Evolutionary conservation across 148 eudicot species (phyloP).

Genomic region (Amaranthus cruentus): DNA sequence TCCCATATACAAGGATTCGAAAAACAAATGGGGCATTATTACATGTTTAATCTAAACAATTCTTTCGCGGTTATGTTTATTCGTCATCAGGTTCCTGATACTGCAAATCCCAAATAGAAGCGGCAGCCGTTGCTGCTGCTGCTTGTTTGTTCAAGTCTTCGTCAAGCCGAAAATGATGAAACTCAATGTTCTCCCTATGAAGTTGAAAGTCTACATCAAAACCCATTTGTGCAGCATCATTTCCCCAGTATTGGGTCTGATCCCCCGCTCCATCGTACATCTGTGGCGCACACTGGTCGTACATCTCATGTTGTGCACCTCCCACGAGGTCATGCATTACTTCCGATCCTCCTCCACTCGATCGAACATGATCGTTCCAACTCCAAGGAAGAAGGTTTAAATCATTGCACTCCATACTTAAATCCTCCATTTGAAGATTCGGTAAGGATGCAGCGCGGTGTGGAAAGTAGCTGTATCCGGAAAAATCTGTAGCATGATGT

Average conservation of each 20-base stretch:
- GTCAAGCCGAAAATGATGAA: constrained; percentile 15
- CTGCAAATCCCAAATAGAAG: constrained; percentile 20
- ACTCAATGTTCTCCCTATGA: constrained; percentile 3
- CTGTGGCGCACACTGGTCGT: neutral
- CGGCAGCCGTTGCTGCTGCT: constrained; percentile 4
- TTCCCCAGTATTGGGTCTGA: constrained; percentile 17
- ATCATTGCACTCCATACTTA: neutral
- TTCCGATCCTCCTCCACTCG: neutral
- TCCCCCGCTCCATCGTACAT: constrained; percentile 4
- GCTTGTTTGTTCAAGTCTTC: neutral
- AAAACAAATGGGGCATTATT: too few relatives aligned
- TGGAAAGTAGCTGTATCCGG: neutral
- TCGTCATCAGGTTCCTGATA: constrained; percentile 20
- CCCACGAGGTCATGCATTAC: neutral
- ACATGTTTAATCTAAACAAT: too few relatives aligned
- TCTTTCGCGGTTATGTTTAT: neutral
- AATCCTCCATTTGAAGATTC: constrained; percentile 1
- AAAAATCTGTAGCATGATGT: neutral
- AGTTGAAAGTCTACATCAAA: constrained; percentile 1
- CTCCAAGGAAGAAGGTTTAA: constrained; percentile 8
- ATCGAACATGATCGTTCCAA: neutral
- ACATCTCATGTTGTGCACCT: constrained; percentile 8
- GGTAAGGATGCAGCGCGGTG: neutral
- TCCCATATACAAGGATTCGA: too few relatives aligned
- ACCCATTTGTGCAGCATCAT: constrained; percentile 12